Evolutionary conservation across 345 rosid genomes (phyloP), one percentile per base, ranked within the genome.

Genomic region (Eucalyptus albens): DNA sequence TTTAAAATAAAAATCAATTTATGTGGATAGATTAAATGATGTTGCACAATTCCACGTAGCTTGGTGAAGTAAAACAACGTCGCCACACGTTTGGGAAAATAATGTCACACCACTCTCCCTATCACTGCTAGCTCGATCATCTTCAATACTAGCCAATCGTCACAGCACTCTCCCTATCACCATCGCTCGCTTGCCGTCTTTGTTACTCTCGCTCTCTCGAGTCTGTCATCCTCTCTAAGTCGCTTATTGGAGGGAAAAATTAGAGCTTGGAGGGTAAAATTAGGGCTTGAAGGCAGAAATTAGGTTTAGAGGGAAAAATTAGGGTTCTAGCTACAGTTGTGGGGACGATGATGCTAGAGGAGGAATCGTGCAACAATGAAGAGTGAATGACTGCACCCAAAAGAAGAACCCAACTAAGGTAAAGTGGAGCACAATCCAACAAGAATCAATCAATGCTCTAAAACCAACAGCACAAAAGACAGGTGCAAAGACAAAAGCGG

Each of bases 181-280:
- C 0, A 0, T 56, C 6, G 0, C 62, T 56, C 6, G 3, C 13
- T 56, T 3, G 2, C 29, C 1, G 0, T 56, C 29, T 56, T 22
- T 56, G 6, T 56, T 56, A 24, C 6, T 24, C 29, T 56, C 5
- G 12, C 62, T 56, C 3, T 22, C 14, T 53, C 0, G 11, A 53
- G 59, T 21, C 21, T 53, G 59, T 53, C 26, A 53, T 53, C 5
- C 11, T 53, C 59, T 53, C 5, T 21, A 1, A 53, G 26, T 53
- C 0, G 2, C 62, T 24, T 26, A 55, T 56, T 56, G 6, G 62
- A 24, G 29, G 29, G 0, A 10, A 56, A 24, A 24, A 56, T 56
- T 56, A 56, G 29, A 56, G 62, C 29, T 56, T 24, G 62, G 27
- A 24, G 62, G 62, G 27, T 22, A 56, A 56, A 56, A 24, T 56